phyloP scores from a whole-genome alignment of 495 filamentous ascomycete genomes.

The Neurospora tetrasperma region DNA sequence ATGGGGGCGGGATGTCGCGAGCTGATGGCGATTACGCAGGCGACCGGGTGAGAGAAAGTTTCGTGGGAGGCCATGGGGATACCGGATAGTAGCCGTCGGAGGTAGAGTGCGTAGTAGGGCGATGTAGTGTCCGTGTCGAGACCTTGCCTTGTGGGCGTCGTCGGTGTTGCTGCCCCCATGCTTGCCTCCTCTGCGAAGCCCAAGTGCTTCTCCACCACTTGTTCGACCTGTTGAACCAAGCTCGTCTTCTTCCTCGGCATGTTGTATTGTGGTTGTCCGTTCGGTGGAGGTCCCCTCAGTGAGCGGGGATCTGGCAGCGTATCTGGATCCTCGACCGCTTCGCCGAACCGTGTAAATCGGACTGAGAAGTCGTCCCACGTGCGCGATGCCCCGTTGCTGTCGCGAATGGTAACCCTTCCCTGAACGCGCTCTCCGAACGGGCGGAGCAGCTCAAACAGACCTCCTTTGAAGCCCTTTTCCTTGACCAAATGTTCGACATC shows the following conservation, averaged over 20 bases:
- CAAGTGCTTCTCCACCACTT: constrained; percentile 43
- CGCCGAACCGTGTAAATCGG: constrained; percentile 62
- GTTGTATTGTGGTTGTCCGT: constrained; percentile 12
- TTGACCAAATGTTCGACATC: constrained; percentile 73
- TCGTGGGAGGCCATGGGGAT: constrained; percentile 71
- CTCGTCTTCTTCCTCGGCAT: constrained; percentile 9
- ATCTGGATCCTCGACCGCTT: constrained; percentile 47
- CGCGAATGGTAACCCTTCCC: constrained; percentile 81
- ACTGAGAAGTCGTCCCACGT: constrained; percentile 86
- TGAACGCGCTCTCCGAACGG: constrained; percentile 86
- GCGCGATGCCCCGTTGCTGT: constrained; percentile 73
- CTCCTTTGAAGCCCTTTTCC: constrained; percentile 75
- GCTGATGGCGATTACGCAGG: constrained; percentile 92
- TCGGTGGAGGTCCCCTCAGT: constrained; percentile 22
- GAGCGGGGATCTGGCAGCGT: constrained; percentile 3
- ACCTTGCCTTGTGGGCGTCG: constrained; percentile 26
- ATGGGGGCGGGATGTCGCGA: constrained; percentile 72
- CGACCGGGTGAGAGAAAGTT: constrained; percentile 88
- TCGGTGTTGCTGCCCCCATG: constrained; percentile 26
- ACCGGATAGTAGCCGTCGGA: constrained; percentile 73
- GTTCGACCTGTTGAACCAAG: constrained; percentile 33
- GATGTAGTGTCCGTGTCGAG: constrained; percentile 34
- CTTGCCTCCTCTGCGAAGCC: constrained; percentile 40
- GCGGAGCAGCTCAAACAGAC: constrained; percentile 72
- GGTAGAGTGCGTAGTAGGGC: constrained; percentile 69